Evolutionary conservation across 1,284 basidiomycete genomes (phyloP).

Genomic region (Irpex rosettiformis): DNA sequence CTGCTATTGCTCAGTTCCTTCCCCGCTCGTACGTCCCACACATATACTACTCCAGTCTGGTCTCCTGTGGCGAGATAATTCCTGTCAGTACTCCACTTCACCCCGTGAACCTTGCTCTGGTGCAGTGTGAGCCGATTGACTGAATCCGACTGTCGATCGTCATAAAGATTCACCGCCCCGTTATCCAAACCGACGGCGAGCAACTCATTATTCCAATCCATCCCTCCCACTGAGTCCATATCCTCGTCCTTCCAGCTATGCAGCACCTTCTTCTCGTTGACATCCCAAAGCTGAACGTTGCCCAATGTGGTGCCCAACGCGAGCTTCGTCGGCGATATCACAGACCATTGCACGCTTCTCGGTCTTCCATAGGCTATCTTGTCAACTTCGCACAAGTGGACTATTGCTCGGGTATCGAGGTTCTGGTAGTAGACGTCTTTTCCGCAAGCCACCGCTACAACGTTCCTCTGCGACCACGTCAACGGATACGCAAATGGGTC

Average conservation of each 20-base stretch:
- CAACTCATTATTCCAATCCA: slow-evolving; percentile 39
- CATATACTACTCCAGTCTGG: slow-evolving; percentile 36
- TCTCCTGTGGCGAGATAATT: slow-evolving; percentile 41
- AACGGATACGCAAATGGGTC: slow-evolving; percentile 46
- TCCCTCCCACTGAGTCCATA: slow-evolving; percentile 36
- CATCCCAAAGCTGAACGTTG: slow-evolving; percentile 39
- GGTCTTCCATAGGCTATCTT: slow-evolving; percentile 20
- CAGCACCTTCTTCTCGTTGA: slow-evolving; percentile 25
- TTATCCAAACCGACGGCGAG: slow-evolving; percentile 38
- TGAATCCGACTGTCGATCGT: slow-evolving; percentile 30
- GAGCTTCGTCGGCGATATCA: slow-evolving; percentile 29
- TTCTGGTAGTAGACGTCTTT: slow-evolving; percentile 47
- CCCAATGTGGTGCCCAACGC: slow-evolving; percentile 39
- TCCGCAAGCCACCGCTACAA: slow-evolving; percentile 46
- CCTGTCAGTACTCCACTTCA: slow-evolving; percentile 43
- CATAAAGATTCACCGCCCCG: slow-evolving; percentile 37
- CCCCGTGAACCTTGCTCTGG: slow-evolving; percentile 39
- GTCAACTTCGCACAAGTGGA: slow-evolving; percentile 36
- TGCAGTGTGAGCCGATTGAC: slow-evolving; percentile 32
- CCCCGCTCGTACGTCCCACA: slow-evolving; percentile 43
- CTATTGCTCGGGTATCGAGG: slow-evolving; percentile 41
- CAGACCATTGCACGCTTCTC: slow-evolving; percentile 37
- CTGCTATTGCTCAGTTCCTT: slow-evolving; percentile 31
- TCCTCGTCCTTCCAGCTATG: slow-evolving; percentile 34
- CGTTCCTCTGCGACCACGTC: slow-evolving; percentile 41